Conservation (phyloP, 2,329 filamentous ascomycete species). For the Zymoseptoria crescenta region DNA sequence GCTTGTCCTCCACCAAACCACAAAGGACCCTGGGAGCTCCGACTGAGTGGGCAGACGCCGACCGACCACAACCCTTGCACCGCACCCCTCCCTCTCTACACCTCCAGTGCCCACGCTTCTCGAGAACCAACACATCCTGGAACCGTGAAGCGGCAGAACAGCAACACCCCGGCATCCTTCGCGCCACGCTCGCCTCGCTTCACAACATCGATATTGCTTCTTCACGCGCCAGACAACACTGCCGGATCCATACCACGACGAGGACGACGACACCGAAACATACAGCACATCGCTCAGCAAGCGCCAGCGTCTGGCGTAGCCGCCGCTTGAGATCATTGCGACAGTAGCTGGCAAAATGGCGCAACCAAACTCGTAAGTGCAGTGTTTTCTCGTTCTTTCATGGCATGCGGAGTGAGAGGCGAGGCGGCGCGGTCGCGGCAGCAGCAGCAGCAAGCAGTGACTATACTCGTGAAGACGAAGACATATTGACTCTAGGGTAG, state of each 20-base stretch:
- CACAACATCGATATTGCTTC: background rate
- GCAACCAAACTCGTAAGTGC: background rate
- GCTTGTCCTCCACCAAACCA: too few relatives aligned
- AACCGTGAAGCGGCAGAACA: background rate
- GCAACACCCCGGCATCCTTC: background rate
- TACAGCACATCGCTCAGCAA: background rate
- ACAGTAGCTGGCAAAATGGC: background rate
- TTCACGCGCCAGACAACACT: background rate
- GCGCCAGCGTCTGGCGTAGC: background rate
- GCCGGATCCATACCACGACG: background rate
- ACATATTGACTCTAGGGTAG: constrained; percentile 28
- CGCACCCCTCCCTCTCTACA: too few relatives aligned
- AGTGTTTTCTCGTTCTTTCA: background rate
- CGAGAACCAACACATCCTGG: background rate
- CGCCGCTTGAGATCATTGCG: background rate
- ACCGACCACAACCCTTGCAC: too few relatives aligned
- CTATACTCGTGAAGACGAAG: background rate
- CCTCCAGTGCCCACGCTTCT: background rate
- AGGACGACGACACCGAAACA: background rate
- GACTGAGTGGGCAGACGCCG: too few relatives aligned
- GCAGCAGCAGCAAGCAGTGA: background rate
- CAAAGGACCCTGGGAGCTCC: too few relatives aligned
- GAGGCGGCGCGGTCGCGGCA: background rate
- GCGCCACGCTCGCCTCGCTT: background rate
- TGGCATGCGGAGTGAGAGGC: background rate